Conservation (phyloP, 2,329 filamentous ascomycete species). For the Aureobasidium sp. region DNA sequence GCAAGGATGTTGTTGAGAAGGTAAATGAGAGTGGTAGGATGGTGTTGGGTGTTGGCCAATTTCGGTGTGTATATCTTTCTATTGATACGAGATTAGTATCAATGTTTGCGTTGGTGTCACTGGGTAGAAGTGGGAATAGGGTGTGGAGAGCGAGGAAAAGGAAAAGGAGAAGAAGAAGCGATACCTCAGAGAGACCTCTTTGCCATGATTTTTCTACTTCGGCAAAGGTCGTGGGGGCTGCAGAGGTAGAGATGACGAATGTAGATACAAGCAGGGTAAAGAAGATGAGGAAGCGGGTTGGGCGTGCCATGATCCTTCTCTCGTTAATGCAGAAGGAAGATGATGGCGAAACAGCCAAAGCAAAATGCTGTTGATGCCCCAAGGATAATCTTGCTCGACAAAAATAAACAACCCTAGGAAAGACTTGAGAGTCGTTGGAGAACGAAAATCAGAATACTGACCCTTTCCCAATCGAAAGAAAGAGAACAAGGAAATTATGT, state of each 20-base stretch:
- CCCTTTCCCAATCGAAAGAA: background rate
- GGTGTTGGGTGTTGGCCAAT: background rate
- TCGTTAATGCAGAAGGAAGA: background rate
- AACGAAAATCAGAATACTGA: background rate
- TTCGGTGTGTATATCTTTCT: background rate
- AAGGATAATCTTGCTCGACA: background rate
- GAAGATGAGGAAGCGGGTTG: background rate
- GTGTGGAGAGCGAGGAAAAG: background rate
- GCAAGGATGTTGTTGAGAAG: background rate
- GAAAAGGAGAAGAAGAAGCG: background rate
- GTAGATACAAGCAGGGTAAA: background rate
- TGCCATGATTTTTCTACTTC: slow-evolving; percentile 8
- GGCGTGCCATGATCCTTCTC: background rate
- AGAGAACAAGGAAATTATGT: background rate
- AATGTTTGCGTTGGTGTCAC: no score
- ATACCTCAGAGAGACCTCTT: slow-evolving; percentile 13
- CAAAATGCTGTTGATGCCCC: background rate
- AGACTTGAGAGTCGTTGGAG: background rate
- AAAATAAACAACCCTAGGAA: no score
- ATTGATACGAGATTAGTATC: background rate
- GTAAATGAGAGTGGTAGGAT: background rate
- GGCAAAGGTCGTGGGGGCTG: background rate
- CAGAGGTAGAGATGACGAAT: background rate
- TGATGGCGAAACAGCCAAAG: background rate
- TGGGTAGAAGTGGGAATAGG: background rate